Conservation (phyloP, 768 basidiomycete species). For the Cystoderma amianthinum region DNA sequence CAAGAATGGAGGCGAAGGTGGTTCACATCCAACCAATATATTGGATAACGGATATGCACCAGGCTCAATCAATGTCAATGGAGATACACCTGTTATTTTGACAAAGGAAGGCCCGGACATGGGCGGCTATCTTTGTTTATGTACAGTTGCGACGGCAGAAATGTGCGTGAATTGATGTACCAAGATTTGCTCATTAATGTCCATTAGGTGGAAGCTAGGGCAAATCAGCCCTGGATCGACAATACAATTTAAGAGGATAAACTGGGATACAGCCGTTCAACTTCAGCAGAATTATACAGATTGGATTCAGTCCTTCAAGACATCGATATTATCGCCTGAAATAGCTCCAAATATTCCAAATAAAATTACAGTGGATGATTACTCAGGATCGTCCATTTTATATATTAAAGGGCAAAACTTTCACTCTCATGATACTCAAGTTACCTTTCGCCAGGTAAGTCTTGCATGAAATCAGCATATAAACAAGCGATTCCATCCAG, state of each 20-base stretch:
- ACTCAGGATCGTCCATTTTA: slow-evolving; percentile 27
- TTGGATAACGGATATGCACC: slow-evolving; percentile 53
- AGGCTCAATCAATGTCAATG: slow-evolving; percentile 56
- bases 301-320: slow-evolving; percentile 17
- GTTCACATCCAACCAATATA: slow-evolving; percentile 63
- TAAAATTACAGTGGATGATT: slow-evolving; percentile 6
- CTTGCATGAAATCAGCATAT: neutral
- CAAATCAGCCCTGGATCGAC: slow-evolving; percentile 53
- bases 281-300: slow-evolving; percentile 13
- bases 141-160: slow-evolving; percentile 44
- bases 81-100: slow-evolving; percentile 65
- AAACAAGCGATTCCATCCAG: neutral
- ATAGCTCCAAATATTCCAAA: too few relatives aligned
- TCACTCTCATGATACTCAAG: slow-evolving; percentile 4
- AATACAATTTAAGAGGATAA: slow-evolving; percentile 44
- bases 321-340: too few relatives aligned
- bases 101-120: slow-evolving; percentile 56
- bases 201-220: slow-evolving; percentile 57
- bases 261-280: slow-evolving; percentile 29
- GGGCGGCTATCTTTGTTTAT: slow-evolving; percentile 55
- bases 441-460: slow-evolving; percentile 50
- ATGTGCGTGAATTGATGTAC: slow-evolving; percentile 25
- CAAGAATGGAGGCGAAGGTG: slow-evolving; percentile 54
- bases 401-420: too few relatives aligned
- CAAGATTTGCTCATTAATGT: neutral